phyloP scores from a whole-genome alignment of 495 filamentous ascomycete genomes.

The Neurospora discreta region DNA sequence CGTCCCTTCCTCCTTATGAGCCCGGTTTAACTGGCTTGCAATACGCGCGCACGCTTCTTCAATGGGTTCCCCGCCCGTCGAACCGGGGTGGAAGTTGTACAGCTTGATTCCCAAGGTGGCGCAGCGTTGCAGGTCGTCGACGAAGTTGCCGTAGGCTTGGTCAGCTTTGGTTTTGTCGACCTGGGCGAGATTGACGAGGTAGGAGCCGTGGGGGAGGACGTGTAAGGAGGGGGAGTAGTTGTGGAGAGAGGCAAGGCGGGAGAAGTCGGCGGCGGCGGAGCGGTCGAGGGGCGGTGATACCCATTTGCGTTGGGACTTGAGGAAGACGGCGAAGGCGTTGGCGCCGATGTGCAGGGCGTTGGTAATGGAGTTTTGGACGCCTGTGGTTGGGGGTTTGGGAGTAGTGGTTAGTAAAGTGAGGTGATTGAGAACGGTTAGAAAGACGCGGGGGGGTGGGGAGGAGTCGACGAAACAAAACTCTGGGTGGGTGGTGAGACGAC shows the following conservation, averaged over 20 bases:
- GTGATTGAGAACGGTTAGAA: too few species aligned
- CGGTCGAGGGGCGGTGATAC: constrained; percentile 63
- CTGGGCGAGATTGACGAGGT: constrained; percentile 91
- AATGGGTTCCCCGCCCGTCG: constrained; percentile 52
- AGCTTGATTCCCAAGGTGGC: constrained; percentile 62
- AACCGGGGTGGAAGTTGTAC: constrained; percentile 97
- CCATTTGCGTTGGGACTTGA: constrained; percentile 96
- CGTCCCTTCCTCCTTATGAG: constrained; percentile 65
- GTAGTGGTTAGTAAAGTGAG: background rate
- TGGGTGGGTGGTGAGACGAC: constrained; percentile 4
- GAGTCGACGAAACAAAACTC: background rate
- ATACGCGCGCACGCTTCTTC: constrained; percentile 65
- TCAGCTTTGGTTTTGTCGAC: constrained; percentile 63
- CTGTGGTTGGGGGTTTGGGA: constrained; percentile 23
- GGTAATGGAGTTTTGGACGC: constrained; percentile 77
- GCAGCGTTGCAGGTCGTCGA: constrained; percentile 80
- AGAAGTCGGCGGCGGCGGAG: constrained; percentile 57
- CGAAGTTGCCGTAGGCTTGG: constrained; percentile 77
- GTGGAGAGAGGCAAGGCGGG: constrained; percentile 51
- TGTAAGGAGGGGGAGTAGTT: constrained; percentile 59
- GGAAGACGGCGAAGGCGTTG: constrained; percentile 87
- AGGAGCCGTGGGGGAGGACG: constrained; percentile 85
- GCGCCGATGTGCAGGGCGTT: constrained; percentile 76
- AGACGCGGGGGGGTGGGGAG: too few species aligned
- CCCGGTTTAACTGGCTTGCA: constrained; percentile 65